Evolutionary conservation across 495 filamentous ascomycete genomes (phyloP).

Genomic region (Evernia prunastri): DNA sequence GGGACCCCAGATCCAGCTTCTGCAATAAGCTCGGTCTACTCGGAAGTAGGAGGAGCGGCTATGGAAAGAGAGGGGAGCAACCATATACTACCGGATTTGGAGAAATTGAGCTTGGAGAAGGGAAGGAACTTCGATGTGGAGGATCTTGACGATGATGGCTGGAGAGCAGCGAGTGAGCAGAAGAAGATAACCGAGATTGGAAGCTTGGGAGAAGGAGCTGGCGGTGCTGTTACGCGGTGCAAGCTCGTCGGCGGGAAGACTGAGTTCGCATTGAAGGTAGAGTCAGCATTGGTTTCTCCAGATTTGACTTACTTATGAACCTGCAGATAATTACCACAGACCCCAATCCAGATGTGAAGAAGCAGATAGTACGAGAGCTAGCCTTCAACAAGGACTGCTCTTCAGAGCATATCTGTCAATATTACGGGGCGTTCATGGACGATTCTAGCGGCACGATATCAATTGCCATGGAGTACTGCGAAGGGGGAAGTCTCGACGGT

Average conservation of each 20-base stretch:
- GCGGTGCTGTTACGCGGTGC: constrained; percentile 89
- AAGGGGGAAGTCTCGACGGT: constrained; percentile 88
- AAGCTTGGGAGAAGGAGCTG: constrained; percentile 88
- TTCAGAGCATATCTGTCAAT: constrained; percentile 88
- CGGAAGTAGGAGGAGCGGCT: constrained; percentile 59
- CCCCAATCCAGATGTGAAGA: constrained; percentile 94
- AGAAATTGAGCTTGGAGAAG: constrained; percentile 69
- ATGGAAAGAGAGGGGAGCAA: constrained; percentile 74
- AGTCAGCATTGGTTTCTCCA: constrained; percentile 1
- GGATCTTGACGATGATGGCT: constrained; percentile 88
- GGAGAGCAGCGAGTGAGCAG: constrained; percentile 84
- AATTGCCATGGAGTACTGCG: constrained; percentile 98
- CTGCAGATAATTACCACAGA: constrained; percentile 91
- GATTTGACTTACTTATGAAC: constrained; percentile 13
- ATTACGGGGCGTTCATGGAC: constrained; percentile 88
- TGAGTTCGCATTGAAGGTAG: constrained; percentile 92
- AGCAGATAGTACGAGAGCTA: constrained; percentile 91
- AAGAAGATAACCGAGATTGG: constrained; percentile 83
- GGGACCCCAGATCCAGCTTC: constrained; percentile 81
- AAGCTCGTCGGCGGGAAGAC: constrained; percentile 85
- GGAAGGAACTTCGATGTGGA: constrained; percentile 80
- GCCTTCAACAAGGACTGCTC: constrained; percentile 97
- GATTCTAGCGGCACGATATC: constrained; percentile 89
- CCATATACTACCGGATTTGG: constrained; percentile 61
- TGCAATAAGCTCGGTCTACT: constrained; percentile 77